Conservation (phyloP, 2,329 filamentous ascomycete genomes). For the Aspergillus hortae region DNA sequence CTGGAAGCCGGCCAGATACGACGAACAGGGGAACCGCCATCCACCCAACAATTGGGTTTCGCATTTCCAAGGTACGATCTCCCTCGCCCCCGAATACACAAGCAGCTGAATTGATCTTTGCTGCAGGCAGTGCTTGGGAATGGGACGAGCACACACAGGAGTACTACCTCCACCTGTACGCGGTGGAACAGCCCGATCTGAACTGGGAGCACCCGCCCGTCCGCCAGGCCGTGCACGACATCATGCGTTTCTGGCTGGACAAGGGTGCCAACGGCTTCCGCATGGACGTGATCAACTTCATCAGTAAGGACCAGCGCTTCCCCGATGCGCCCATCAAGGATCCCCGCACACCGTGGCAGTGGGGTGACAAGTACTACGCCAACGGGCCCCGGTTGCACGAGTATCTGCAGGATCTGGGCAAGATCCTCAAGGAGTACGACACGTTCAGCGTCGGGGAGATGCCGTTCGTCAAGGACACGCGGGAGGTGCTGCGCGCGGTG, state of each 20-base stretch:
- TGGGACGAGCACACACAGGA: slow-evolving; percentile 70
- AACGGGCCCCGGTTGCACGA: slow-evolving; percentile 59
- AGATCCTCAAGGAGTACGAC: slow-evolving; percentile 53
- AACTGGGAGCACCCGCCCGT: slow-evolving; percentile 75
- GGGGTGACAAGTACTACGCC: slow-evolving; percentile 45
- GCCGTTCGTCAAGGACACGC: slow-evolving; percentile 48
- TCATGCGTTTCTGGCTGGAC: slow-evolving; percentile 77
- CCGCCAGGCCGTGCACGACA: slow-evolving; percentile 65
- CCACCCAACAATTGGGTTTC: slow-evolving; percentile 68
- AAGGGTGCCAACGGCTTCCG: slow-evolving; percentile 70
- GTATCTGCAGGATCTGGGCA: slow-evolving; percentile 53
- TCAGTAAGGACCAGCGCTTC: slow-evolving; percentile 60
- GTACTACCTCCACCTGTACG: slow-evolving; percentile 75
- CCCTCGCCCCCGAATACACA: background rate
- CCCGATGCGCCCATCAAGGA: slow-evolving; percentile 41
- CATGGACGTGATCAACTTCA: slow-evolving; percentile 72
- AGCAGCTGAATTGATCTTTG: background rate
- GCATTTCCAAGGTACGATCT: slow-evolving; percentile 33
- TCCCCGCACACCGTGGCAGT: slow-evolving; percentile 24
- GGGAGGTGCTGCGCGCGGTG: slow-evolving; percentile 54
- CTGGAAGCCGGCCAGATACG: slow-evolving; percentile 51
- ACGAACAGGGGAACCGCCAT: slow-evolving; percentile 56
- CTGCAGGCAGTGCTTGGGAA: slow-evolving; percentile 30
- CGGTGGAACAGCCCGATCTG: slow-evolving; percentile 73
- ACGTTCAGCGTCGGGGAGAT: slow-evolving; percentile 61